phyloP scores from a whole-genome alignment of 2,329 filamentous ascomycete genomes.

The Arachnopeziza araneosa region DNA sequence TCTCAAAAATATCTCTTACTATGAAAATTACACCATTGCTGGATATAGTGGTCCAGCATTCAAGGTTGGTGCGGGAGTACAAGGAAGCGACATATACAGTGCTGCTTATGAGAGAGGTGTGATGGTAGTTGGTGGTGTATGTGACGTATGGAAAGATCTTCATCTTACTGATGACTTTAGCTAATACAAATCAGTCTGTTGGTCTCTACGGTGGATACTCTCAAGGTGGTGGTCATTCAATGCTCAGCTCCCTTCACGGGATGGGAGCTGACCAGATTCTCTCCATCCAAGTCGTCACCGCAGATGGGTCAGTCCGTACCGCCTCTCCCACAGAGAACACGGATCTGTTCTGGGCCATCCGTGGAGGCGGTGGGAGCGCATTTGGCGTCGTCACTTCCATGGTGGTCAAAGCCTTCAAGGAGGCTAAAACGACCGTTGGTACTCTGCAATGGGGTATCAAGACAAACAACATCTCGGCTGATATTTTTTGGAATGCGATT shows the following conservation, averaged over 20 bases:
- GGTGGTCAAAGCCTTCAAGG: neutral
- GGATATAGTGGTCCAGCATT: neutral
- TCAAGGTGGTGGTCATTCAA: conserved; percentile 2
- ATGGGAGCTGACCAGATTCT: conserved; percentile 2
- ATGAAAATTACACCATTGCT: neutral
- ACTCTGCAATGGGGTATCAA: neutral
- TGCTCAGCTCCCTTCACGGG: conserved; percentile 1
- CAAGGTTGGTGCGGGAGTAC: neutral
- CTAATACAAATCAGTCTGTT: neutral
- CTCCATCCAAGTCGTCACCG: conserved; percentile 2
- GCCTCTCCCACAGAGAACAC: conserved; percentile 18
- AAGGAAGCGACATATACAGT: neutral
- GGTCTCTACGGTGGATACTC: conserved; percentile 5
- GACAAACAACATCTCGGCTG: neutral
- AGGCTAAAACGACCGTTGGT: neutral
- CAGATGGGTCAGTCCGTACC: conserved; percentile 20
- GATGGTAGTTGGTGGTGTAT: neutral
- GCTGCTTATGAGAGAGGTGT: neutral
- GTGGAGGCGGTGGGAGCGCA: conserved; percentile 23
- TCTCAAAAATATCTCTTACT: neutral
- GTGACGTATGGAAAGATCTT: neutral
- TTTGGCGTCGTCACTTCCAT: neutral
- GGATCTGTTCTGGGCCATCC: conserved; percentile 33
- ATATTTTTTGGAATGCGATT: neutral
- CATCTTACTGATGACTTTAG: neutral